phyloP scores from a whole-genome alignment of 257 asterid species.

The Jacaranda copaia region DNA sequence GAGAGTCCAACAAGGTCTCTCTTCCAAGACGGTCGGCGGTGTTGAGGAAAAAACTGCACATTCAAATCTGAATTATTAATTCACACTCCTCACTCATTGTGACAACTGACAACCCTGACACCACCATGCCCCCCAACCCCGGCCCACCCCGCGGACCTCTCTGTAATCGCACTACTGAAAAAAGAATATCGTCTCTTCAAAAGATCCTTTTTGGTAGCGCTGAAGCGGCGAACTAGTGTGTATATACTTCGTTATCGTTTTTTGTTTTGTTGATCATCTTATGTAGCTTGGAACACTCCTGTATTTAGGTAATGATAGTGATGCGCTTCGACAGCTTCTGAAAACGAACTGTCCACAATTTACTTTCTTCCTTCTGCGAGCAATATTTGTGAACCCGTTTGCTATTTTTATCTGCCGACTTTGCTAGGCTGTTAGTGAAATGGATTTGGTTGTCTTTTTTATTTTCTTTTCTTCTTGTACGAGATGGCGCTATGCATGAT shows the following conservation, averaged over 20 bases:
- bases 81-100: neutral
- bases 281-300: neutral
- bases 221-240: neutral
- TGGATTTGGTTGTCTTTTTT: conserved; percentile 31
- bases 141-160: neutral
- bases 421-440: conserved; percentile 18
- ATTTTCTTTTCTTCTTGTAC: neutral
- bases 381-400: conserved; percentile 15
- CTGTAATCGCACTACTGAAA: conserved; percentile 33
- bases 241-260: neutral
- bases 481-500: neutral
- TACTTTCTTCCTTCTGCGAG: conserved; percentile 4
- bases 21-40: conserved; percentile 9
- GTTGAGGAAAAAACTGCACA: neutral
- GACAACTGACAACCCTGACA: neutral
- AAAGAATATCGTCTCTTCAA: neutral
- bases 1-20: neutral
- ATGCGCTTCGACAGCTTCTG: conserved; percentile 25
- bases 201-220: neutral
- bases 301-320: conserved; percentile 28
- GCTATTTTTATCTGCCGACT: conserved; percentile 8
- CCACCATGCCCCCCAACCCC: neutral
- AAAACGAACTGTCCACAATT: neutral
- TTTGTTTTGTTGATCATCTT: conserved; percentile 8
- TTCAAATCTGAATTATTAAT: neutral